phyloP scores from a whole-genome alignment of 768 basidiomycete genomes.

The Suillus hirtellus region DNA sequence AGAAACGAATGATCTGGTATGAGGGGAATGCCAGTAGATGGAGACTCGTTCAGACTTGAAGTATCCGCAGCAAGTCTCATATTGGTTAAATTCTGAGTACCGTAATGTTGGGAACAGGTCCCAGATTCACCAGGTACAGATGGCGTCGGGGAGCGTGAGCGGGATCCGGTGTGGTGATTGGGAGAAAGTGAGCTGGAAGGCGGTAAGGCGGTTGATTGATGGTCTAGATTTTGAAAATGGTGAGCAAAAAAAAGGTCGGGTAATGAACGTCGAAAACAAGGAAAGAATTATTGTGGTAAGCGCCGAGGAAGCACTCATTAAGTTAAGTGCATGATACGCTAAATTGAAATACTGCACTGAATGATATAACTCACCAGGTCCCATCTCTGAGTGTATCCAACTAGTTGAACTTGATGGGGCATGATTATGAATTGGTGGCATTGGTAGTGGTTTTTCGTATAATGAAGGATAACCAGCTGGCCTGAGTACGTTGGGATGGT shows the following conservation, averaged over 20 bases:
- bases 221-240: conserved; percentile 30
- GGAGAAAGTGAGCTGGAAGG: conserved; percentile 35
- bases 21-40: conserved; percentile 23
- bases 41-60: conserved; percentile 12
- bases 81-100: conserved; percentile 16
- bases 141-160: conserved; percentile 43
- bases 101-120: conserved; percentile 26
- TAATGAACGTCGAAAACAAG: conserved; percentile 18
- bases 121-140: conserved; percentile 28
- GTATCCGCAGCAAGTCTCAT: conserved; percentile 24
- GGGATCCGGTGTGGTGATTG: conserved; percentile 28
- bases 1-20: conserved; percentile 24
- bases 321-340: background rate
- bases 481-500: conserved; percentile 25
- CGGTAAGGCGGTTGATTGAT: conserved; percentile 32
- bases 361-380: conserved; percentile 24
- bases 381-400: conserved; percentile 25
- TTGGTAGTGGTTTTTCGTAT: conserved; percentile 39
- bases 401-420: conserved; percentile 16
- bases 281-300: conserved; percentile 25
- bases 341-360: background rate
- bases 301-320: conserved; percentile 13
- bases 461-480: conserved; percentile 22
- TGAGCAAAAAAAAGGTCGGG: conserved; percentile 18
- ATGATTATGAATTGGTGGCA: conserved; percentile 26